Evolutionary conservation across 345 rosid species (phyloP).

Genomic region (Crucihimalaya himalaica): DNA sequence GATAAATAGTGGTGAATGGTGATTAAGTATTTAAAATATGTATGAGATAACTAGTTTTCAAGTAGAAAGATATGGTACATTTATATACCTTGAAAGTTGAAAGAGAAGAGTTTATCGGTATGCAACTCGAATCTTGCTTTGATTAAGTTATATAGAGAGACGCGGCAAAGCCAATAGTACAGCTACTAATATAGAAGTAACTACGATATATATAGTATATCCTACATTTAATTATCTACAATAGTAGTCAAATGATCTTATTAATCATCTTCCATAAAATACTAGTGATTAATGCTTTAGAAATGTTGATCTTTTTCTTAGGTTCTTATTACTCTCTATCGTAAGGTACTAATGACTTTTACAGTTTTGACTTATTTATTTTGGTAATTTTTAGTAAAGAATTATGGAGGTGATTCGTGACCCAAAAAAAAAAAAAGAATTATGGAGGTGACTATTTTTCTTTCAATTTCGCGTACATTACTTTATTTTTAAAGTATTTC

Average conservation of each 20-base stretch:
- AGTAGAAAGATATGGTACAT: background rate
- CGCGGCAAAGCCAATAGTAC: background rate
- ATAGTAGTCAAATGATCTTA: background rate
- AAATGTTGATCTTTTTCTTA: background rate
- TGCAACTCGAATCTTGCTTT: background rate
- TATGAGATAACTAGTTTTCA: background rate
- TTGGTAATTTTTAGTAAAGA: background rate
- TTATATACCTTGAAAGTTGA: background rate
- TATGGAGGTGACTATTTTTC: background rate
- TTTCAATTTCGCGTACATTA: background rate
- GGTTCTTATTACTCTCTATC: background rate
- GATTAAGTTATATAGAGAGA: background rate
- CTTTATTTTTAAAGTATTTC: background rate
- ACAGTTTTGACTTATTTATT: background rate
- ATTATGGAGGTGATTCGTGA: background rate
- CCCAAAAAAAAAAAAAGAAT: background rate
- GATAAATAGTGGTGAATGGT: background rate
- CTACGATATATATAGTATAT: background rate
- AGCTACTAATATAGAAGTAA: background rate
- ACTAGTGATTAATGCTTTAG: background rate
- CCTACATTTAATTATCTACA: background rate
- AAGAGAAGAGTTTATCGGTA: background rate
- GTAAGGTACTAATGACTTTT: background rate
- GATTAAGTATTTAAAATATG: background rate
- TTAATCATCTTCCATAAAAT: background rate